phyloP scores from a whole-genome alignment of 441 rosid species.

The Omphalea diandra region DNA sequence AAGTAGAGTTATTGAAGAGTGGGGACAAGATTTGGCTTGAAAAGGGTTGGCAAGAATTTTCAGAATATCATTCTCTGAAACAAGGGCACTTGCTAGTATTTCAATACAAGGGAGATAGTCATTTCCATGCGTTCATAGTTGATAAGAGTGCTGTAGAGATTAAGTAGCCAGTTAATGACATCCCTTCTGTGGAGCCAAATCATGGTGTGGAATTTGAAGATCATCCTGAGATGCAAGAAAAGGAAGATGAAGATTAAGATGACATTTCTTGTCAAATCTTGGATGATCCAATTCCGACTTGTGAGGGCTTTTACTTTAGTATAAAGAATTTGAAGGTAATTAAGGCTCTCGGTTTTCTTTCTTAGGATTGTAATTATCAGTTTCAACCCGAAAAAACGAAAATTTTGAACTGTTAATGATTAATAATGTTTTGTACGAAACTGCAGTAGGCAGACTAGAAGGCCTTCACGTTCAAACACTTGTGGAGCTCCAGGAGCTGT shows the following conservation, averaged over 20 bases:
- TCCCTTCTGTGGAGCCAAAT: neutral
- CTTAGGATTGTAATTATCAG: too few species aligned
- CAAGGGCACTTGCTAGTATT: slow-evolving; percentile 8
- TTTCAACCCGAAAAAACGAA: neutral
- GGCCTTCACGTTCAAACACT: neutral
- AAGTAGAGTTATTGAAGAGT: neutral
- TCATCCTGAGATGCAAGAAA: neutral
- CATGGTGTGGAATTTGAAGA: neutral
- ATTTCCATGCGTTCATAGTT: slow-evolving; percentile 7
- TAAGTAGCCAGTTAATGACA: slow-evolving; percentile 8
- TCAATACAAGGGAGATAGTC: neutral
- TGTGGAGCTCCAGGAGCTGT: neutral
- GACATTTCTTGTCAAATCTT: neutral
- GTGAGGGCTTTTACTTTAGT: neutral
- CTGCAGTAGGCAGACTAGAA: neutral
- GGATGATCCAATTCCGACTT: neutral
- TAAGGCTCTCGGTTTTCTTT: too few species aligned
- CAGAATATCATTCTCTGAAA: neutral
- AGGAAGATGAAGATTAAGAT: neutral
- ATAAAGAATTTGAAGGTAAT: too few species aligned
- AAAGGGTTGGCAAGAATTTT: neutral
- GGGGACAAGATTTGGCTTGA: neutral
- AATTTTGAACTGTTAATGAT: neutral
- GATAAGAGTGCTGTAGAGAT: slow-evolving; percentile 10
- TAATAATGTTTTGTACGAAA: too few species aligned